These are phyloP conservation scores for Aspergillus olivimuriae DNA, from an alignment of 495 filamentous ascomycete species.

Conservation along the genomic window DNA sequence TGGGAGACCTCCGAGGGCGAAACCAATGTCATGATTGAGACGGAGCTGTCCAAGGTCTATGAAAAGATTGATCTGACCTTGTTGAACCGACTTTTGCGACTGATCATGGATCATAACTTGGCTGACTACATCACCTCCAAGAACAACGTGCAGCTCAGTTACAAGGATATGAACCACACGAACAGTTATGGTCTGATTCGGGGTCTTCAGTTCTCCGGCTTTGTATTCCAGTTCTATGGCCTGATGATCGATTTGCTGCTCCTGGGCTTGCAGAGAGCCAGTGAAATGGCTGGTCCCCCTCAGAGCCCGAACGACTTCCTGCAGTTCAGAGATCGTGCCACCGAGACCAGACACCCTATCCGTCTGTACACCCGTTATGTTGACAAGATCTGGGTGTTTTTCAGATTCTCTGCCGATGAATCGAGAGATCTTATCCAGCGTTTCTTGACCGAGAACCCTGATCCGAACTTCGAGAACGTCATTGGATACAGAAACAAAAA, in stretches of 20 bases:
- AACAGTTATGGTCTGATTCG: slow-evolving; percentile 99
- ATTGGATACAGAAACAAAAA: slow-evolving; percentile 99
- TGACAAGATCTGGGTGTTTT: slow-evolving; percentile 97
- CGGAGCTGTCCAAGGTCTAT: slow-evolving; percentile 95
- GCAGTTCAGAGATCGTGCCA: slow-evolving; percentile 87
- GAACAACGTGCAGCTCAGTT: slow-evolving; percentile 98
- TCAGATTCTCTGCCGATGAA: slow-evolving; percentile 88
- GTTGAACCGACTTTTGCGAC: slow-evolving; percentile 81
- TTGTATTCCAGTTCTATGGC: slow-evolving; percentile 99
- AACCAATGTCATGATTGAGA: slow-evolving; percentile 99
- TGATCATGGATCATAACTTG: slow-evolving; percentile 99
- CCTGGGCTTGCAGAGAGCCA: slow-evolving; percentile 88
- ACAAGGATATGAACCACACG: slow-evolving; percentile 99
- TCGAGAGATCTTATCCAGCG: slow-evolving; percentile 94
- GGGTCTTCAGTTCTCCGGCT: slow-evolving; percentile 94
- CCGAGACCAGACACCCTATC: slow-evolving; percentile 90
- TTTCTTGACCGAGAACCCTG: slow-evolving; percentile 96
- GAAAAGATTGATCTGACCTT: slow-evolving; percentile 98
- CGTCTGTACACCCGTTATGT: slow-evolving; percentile 96
- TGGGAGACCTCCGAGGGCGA: slow-evolving; percentile 95
- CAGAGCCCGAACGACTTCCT: slow-evolving; percentile 96
- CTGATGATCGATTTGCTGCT: slow-evolving; percentile 91
- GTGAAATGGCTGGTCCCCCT: slow-evolving; percentile 95
- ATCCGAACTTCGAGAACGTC: slow-evolving; percentile 99
- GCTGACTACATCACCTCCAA: slow-evolving; percentile 99